Evolutionary conservation across 345 rosid species (phyloP), one percentile per base, ranked within the genome.

Genomic region (Corymbia maculata): DNA sequence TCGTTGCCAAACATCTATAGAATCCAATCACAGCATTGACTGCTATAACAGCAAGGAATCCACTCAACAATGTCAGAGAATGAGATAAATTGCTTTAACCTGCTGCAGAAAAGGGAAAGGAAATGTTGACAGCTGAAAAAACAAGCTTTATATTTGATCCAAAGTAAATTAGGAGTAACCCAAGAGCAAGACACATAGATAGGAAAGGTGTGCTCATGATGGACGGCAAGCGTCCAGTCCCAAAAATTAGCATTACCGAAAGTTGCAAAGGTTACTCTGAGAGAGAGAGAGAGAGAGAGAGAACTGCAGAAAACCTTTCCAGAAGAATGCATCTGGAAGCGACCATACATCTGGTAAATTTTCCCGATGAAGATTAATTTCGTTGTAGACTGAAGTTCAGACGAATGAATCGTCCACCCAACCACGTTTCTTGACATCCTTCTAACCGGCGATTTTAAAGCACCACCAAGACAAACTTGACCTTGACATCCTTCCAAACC

Each of bases 1-100:
- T 97, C 93, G 96, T 91, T 53, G 98, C 98, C 97, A 96, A 79
- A 85, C 90, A 94, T 80, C 97, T 97, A 90, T 96, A 95, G 92
- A 93, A 94, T 52, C 94, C 98, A 49, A 95, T 95, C 32, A 94
- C 97, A 79, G 96, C 86, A 75, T 97, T 95, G 91, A 96, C 99
- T 15, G 99, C 95, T 89, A 96, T 89, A n/a, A 96, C 99, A 52
- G 98, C 99, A 86, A 95, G 92, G 85, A 96, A 94, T 66, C 99
- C 99, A 87, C 98, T 96, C 86, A 94, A 88, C 87, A 97, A 90
- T 3, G 98, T 97, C 89, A 92, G 75, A 26, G 96, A 92, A 89
- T 95, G 91, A 17, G 97, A 93, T 89, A 96, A 87, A 82, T 89
- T 88, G 42, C 92, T 88, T 89, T 92, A 88, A 91, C 99, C 98